These are phyloP conservation scores for Arachis monticola DNA, from an alignment of 331 rosid genomes.

Conservation along the genomic window DNA sequence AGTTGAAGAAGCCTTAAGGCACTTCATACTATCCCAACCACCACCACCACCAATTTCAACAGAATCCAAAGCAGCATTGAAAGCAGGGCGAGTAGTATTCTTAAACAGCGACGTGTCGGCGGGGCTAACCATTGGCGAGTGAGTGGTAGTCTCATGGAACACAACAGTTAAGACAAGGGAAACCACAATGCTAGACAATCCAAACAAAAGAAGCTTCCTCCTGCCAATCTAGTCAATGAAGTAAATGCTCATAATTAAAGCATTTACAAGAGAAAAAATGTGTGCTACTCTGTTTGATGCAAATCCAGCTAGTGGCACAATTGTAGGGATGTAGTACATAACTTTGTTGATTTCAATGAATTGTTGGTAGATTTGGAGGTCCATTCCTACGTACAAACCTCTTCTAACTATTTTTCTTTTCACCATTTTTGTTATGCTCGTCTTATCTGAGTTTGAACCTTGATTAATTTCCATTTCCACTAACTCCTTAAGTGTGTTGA, in stretches of 20 bases:
- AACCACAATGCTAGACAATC: conserved; percentile 56
- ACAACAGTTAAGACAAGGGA: conserved; percentile 63
- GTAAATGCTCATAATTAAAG: conserved; percentile 59
- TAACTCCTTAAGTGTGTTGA: conserved; percentile 54
- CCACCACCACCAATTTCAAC: not conserved
- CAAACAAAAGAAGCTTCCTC: conserved; percentile 52
- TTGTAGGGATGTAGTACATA: conserved; percentile 72
- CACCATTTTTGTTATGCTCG: conserved; percentile 42
- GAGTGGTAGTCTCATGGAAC: conserved; percentile 56
- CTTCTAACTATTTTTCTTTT: conserved; percentile 61
- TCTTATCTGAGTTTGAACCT: conserved; percentile 36
- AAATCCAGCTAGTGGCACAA: conserved; percentile 61
- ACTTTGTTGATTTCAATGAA: conserved; percentile 70
- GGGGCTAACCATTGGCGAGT: conserved; percentile 47
- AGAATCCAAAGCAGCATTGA: conserved; percentile 35
- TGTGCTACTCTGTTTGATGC: conserved; percentile 61
- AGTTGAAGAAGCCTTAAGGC: conserved; percentile 55
- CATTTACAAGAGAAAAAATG: conserved; percentile 64
- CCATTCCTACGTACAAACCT: conserved; percentile 64
- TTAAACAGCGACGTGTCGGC: conserved; percentile 45
- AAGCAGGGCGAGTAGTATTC: conserved; percentile 57
- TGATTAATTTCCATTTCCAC: conserved; percentile 48
- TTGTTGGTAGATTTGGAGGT: conserved; percentile 67
- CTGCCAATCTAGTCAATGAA: conserved; percentile 67
- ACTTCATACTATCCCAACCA: conserved; percentile 60